A percentile compares a stretch with the other conserved stretches of the same genome.
Evolutionary conservation across 192 early-diverging fungal species (phyloP).

Genomic region (Obelidium mucronatum): DNA sequence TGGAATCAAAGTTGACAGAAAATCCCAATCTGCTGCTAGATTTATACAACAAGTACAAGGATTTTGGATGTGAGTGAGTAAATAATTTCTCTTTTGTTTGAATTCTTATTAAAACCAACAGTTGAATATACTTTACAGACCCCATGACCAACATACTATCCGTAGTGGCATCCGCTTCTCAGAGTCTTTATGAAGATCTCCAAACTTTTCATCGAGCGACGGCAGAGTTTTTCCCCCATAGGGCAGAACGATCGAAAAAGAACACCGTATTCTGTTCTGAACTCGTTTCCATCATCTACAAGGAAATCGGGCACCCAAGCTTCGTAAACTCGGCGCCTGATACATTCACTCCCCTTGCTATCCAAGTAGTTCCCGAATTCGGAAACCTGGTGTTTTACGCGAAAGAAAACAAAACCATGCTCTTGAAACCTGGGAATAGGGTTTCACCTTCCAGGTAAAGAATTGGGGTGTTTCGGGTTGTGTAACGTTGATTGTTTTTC

Average conservation of each 20-base stretch:
- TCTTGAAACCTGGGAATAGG: slow-evolving; percentile 3
- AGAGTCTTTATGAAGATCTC: slow-evolving; percentile 28
- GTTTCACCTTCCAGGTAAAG: too few species aligned
- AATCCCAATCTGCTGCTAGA: slow-evolving; percentile 21
- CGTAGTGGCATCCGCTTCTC: slow-evolving; percentile 40
- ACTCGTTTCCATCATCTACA: slow-evolving; percentile 42
- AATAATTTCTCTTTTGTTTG: background rate
- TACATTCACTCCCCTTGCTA: slow-evolving; percentile 46
- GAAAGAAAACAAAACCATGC: slow-evolving; percentile 25
- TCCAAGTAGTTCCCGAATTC: slow-evolving; percentile 38
- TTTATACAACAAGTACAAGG: slow-evolving; percentile 43
- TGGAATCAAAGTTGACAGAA: slow-evolving; percentile 2
- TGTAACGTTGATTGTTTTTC: too few species aligned
- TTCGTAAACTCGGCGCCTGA: slow-evolving; percentile 32
- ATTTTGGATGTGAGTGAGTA: slow-evolving; percentile 18
- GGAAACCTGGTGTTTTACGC: slow-evolving; percentile 25
- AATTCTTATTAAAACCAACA: background rate
- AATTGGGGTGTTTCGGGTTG: too few species aligned
- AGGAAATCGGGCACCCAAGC: slow-evolving; percentile 22
- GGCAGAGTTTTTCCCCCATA: slow-evolving; percentile 8
- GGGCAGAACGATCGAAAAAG: slow-evolving; percentile 28
- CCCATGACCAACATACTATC: slow-evolving; percentile 36
- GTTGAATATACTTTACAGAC: background rate
- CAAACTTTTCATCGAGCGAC: slow-evolving; percentile 5
- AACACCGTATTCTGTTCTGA: slow-evolving; percentile 44